Percentiles rank a stretch among this genome's conserved stretches.
Evolutionary conservation across 805 yeast genomes (phyloP).

Genomic region (Lachancea sp.): DNA sequence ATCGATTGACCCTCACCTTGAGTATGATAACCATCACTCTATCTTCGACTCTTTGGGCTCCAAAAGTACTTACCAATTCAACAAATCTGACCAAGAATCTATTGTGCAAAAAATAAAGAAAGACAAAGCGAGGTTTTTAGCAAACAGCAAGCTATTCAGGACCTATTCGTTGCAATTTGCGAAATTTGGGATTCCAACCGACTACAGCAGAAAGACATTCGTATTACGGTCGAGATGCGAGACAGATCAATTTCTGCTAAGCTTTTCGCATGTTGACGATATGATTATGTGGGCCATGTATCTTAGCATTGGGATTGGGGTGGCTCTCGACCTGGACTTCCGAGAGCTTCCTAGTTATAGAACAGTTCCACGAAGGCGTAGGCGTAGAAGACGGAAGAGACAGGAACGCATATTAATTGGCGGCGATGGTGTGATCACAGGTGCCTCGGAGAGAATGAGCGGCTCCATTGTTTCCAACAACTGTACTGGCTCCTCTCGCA

Average conservation of each 20-base stretch:
- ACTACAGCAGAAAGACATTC: slow-evolving; percentile 63
- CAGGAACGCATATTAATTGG: neutral
- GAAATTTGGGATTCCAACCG: slow-evolving; percentile 76
- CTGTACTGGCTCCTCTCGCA: neutral
- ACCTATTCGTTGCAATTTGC: slow-evolving; percentile 82
- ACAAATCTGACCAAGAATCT: slow-evolving; percentile 25
- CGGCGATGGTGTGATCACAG: neutral
- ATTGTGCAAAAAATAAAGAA: slow-evolving; percentile 17
- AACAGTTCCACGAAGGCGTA: slow-evolving; percentile 72
- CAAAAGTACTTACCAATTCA: slow-evolving; percentile 22
- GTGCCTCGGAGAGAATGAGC: neutral
- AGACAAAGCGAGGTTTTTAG: slow-evolving; percentile 25
- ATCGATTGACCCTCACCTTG: slow-evolving; percentile 12
- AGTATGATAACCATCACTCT: slow-evolving; percentile 8
- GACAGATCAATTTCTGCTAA: slow-evolving; percentile 70
- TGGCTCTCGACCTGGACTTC: slow-evolving; percentile 66
- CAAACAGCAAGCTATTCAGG: slow-evolving; percentile 39
- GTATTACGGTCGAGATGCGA: slow-evolving; percentile 75
- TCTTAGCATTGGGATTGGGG: slow-evolving; percentile 67
- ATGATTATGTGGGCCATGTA: slow-evolving; percentile 76
- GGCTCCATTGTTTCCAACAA: neutral
- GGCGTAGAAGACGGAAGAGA: slow-evolving; percentile 35
- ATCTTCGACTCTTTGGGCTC: slow-evolving; percentile 15
- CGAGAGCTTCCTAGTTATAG: slow-evolving; percentile 71
- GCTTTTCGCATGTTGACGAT: slow-evolving; percentile 54